phyloP scores from a whole-genome alignment of 1,139 yeast genomes.

The Wickerhamomyces sp. region DNA sequence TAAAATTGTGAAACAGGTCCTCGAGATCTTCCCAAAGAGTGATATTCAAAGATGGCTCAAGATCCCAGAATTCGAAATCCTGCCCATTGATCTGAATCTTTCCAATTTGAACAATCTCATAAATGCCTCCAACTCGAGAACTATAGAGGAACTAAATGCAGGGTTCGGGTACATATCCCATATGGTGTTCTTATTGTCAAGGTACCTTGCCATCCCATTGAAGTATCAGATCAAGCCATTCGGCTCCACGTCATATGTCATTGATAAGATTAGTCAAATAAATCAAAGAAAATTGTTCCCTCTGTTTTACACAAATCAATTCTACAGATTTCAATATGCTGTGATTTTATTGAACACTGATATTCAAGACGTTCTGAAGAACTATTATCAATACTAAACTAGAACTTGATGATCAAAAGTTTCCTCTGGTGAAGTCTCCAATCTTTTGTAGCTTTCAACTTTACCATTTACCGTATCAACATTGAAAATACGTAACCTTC shows the following conservation, averaged over 20 bases:
- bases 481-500: slow-evolving; percentile 71
- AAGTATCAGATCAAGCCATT: slow-evolving; percentile 46
- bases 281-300: slow-evolving; percentile 42
- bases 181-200: slow-evolving; percentile 35
- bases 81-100: slow-evolving; percentile 15
- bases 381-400: slow-evolving; percentile 29
- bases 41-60: slow-evolving; percentile 19
- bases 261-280: slow-evolving; percentile 43
- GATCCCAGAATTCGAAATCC: slow-evolving; percentile 14
- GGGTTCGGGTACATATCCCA: slow-evolving; percentile 45
- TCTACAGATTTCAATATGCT: slow-evolving; percentile 49
- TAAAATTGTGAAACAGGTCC: slow-evolving; percentile 8
- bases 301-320: slow-evolving; percentile 42
- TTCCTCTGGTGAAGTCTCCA: slow-evolving; percentile 47
- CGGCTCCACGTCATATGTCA: slow-evolving; percentile 46
- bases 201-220: slow-evolving; percentile 40
- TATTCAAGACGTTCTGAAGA: slow-evolving; percentile 45
- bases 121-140: slow-evolving; percentile 19
- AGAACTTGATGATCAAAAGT: slow-evolving; percentile 54
- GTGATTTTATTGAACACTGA: slow-evolving; percentile 41
- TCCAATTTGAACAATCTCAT: slow-evolving; percentile 12
- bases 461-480: slow-evolving; percentile 47
- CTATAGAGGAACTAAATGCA: slow-evolving; percentile 38
- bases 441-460: slow-evolving; percentile 71
- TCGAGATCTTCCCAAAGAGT: slow-evolving; percentile 15